phyloP scores from a whole-genome alignment of 148 eudicot species.

The Nyssa sinensis region DNA sequence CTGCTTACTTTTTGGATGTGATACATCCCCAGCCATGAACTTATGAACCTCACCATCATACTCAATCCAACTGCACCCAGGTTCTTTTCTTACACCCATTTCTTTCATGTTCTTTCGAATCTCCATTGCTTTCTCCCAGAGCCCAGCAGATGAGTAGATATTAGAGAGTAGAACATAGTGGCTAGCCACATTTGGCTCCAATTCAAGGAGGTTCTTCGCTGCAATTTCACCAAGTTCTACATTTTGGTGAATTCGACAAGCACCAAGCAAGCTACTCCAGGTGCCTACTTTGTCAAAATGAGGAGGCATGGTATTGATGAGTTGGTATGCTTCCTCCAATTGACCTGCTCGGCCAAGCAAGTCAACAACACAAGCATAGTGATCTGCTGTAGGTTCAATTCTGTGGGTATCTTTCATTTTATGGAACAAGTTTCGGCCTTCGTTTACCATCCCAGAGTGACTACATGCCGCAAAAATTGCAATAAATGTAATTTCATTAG shows the following conservation, averaged over 20 bases:
- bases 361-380: slow-evolving; percentile 73
- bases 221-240: slow-evolving; percentile 71
- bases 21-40: slow-evolving; percentile 65
- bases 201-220: slow-evolving; percentile 51
- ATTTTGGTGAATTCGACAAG: slow-evolving; percentile 72
- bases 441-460: slow-evolving; percentile 66
- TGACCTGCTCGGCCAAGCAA: slow-evolving; percentile 85
- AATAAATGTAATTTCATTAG: slow-evolving; percentile 64
- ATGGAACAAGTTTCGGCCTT: slow-evolving; percentile 53
- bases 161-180: slow-evolving; percentile 78
- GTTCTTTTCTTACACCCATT: slow-evolving; percentile 75
- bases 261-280: slow-evolving; percentile 86
- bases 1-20: slow-evolving; percentile 53
- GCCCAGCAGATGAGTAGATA: slow-evolving; percentile 64
- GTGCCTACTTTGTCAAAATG: slow-evolving; percentile 50
- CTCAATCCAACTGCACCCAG: slow-evolving; percentile 92
- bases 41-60: slow-evolving; percentile 57
- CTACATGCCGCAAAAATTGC: slow-evolving; percentile 71
- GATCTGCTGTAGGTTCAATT: slow-evolving; percentile 55
- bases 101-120: slow-evolving; percentile 60
- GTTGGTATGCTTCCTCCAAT: slow-evolving; percentile 54
- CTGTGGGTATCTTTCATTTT: slow-evolving; percentile 51
- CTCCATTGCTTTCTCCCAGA: slow-evolving; percentile 67
- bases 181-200: slow-evolving; percentile 70
- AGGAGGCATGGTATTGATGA: slow-evolving; percentile 56